Percentiles rank a stretch among this genome's conserved stretches.
phyloP scores from a whole-genome alignment of 257 asterid species.

The Rubia yunnanensis region DNA sequence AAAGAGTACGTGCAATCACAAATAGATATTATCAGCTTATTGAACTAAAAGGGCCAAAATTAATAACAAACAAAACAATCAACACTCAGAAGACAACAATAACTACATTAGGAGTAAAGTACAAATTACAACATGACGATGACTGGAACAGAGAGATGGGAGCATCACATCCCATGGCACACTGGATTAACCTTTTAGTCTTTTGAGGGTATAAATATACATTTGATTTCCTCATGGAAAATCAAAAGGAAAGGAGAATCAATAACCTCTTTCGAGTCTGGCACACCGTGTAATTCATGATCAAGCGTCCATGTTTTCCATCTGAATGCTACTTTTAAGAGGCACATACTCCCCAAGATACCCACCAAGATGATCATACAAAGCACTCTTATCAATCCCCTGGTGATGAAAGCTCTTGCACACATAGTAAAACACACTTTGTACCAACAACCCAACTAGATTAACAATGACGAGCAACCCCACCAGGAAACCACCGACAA shows the following conservation, averaged over 20 bases:
- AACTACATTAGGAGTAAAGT: not conserved
- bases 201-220: conserved; percentile 2
- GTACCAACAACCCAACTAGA: conserved; percentile 75
- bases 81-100: not conserved
- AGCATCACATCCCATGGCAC: not conserved
- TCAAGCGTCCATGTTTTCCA: conserved; percentile 75
- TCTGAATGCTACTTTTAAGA: conserved; percentile 88
- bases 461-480: conserved; percentile 82
- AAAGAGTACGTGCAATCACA: not conserved
- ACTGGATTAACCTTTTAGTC: not conserved
- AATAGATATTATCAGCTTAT: not conserved
- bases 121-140: not conserved
- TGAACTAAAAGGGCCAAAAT: not conserved
- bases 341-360: conserved; percentile 97
- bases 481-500: conserved; percentile 82
- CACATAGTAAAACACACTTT: conserved; percentile 90
- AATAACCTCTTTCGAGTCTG: conserved; percentile 7
- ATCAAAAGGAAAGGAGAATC: conserved; percentile 12
- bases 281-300: conserved; percentile 9
- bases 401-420: conserved; percentile 94
- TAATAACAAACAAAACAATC: not conserved
- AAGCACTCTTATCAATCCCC: conserved; percentile 76
- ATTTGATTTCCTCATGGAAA: conserved; percentile 2
- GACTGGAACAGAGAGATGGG: not conserved
- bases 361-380: conserved; percentile 91